These are phyloP conservation scores for Stromatinia cepivora DNA, from an alignment of 2,329 filamentous ascomycete genomes.

Conservation along the genomic window DNA sequence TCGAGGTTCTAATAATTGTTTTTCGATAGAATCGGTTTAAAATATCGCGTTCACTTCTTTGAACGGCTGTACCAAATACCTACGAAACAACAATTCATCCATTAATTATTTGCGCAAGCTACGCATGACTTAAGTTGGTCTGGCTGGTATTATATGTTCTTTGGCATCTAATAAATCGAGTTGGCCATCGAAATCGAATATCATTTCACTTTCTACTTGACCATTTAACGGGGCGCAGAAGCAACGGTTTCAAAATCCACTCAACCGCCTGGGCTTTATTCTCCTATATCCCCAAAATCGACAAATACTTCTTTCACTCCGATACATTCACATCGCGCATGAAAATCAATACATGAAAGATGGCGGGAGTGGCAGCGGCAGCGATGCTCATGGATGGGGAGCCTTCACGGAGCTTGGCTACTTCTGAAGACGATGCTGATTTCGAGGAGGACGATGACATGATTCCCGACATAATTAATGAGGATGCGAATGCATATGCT, in stretches of 20 bases:
- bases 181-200: neutral
- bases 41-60: constrained; percentile 33
- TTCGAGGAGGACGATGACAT: constrained; percentile 42
- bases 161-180: constrained; percentile 6
- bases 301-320: neutral
- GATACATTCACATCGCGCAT: constrained; percentile 14
- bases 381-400: constrained; percentile 39
- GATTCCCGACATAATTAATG: constrained; percentile 34
- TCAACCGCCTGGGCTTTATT: neutral
- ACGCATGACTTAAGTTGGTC: neutral
- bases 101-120: constrained; percentile 24
- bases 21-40: constrained; percentile 28
- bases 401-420: constrained; percentile 40
- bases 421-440: constrained; percentile 42
- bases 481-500: constrained; percentile 39
- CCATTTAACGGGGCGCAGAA: constrained; percentile 6
- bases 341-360: constrained; percentile 21
- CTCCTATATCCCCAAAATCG: neutral
- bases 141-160: neutral
- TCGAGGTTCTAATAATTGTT: constrained; percentile 31
- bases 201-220: neutral
- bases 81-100: constrained; percentile 23
- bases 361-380: constrained; percentile 22
- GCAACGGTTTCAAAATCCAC: neutral
- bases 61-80: constrained; percentile 14